Evolutionary conservation across 768 basidiomycete genomes (phyloP).

Genomic region (Russula foetens): DNA sequence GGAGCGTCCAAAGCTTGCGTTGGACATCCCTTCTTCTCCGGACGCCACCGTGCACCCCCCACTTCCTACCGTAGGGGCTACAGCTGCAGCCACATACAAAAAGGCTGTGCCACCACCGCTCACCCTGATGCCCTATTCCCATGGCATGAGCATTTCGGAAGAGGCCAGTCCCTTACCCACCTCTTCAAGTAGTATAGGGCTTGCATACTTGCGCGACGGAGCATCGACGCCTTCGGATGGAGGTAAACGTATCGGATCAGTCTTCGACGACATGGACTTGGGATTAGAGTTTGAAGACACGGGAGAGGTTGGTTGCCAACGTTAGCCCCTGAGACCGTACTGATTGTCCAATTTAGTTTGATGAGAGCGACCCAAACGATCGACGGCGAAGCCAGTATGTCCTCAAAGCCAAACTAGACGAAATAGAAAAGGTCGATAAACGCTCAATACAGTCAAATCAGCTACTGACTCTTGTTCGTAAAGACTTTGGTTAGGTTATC

Average conservation of each 20-base stretch:
- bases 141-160: constrained; percentile 29
- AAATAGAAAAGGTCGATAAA: constrained; percentile 57
- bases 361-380: constrained; percentile 66
- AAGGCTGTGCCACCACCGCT: constrained; percentile 50
- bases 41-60: constrained; percentile 30
- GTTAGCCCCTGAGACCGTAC: background rate
- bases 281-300: constrained; percentile 37
- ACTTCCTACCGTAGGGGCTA: constrained; percentile 23
- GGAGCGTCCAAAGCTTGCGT: constrained; percentile 27
- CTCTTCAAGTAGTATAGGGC: constrained; percentile 31
- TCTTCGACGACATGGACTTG: constrained; percentile 40
- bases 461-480: background rate
- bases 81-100: constrained; percentile 18
- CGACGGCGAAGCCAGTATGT: constrained; percentile 65
- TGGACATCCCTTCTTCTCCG: constrained; percentile 35
- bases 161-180: constrained; percentile 31
- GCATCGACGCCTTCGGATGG: constrained; percentile 21
- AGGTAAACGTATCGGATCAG: constrained; percentile 38
- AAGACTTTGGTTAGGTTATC: constrained; percentile 63
- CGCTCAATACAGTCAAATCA: background rate
- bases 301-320: constrained; percentile 25
- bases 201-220: constrained; percentile 41
- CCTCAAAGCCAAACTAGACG: constrained; percentile 69
- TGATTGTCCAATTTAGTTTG: constrained; percentile 38
- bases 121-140: constrained; percentile 29